Percentiles rank a stretch among this genome's conserved stretches.
Evolutionary conservation across 768 basidiomycete genomes (phyloP).

Genomic region (Lactifluus hygrophoroides): DNA sequence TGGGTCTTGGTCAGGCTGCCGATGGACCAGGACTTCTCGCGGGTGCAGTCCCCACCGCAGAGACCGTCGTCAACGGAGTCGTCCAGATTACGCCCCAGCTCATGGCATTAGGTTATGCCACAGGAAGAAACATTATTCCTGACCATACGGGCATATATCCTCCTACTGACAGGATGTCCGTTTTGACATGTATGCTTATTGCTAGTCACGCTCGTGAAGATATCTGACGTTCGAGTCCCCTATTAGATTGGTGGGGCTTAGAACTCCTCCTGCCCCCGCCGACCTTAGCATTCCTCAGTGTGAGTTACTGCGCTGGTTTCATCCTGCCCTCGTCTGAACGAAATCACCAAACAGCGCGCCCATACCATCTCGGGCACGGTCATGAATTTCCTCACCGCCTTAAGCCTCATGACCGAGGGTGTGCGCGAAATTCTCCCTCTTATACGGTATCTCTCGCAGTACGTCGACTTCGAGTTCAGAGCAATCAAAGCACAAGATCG

Average conservation of each 20-base stretch:
- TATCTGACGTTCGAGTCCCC: slow-evolving; percentile 1
- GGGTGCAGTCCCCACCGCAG: slow-evolving; percentile 68
- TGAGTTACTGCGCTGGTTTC: slow-evolving; percentile 27
- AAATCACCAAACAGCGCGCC: slow-evolving; percentile 34
- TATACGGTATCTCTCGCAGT: slow-evolving; percentile 74
- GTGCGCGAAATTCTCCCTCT: slow-evolving; percentile 79
- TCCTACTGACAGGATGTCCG: slow-evolving; percentile 68
- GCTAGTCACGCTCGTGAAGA: neutral
- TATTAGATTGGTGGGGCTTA: slow-evolving; percentile 83
- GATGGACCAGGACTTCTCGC: slow-evolving; percentile 57
- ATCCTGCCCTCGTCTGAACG: neutral
- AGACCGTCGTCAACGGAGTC: slow-evolving; percentile 60
- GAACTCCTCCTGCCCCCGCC: slow-evolving; percentile 71
- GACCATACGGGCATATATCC: slow-evolving; percentile 64
- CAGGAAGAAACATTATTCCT: slow-evolving; percentile 53
- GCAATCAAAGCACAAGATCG: slow-evolving; percentile 52
- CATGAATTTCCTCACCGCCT: slow-evolving; percentile 67
- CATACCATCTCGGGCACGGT: slow-evolving; percentile 54
- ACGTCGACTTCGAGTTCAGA: slow-evolving; percentile 66
- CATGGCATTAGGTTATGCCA: slow-evolving; percentile 70
- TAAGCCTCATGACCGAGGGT: slow-evolving; percentile 62
- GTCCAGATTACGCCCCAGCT: slow-evolving; percentile 67
- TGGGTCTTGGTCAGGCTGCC: slow-evolving; percentile 72
- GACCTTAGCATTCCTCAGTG: slow-evolving; percentile 50
- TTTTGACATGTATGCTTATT: slow-evolving; percentile 59